Evolutionary conservation across 768 basidiomycete genomes (phyloP).

Genomic region (Austroboletus festivus): DNA sequence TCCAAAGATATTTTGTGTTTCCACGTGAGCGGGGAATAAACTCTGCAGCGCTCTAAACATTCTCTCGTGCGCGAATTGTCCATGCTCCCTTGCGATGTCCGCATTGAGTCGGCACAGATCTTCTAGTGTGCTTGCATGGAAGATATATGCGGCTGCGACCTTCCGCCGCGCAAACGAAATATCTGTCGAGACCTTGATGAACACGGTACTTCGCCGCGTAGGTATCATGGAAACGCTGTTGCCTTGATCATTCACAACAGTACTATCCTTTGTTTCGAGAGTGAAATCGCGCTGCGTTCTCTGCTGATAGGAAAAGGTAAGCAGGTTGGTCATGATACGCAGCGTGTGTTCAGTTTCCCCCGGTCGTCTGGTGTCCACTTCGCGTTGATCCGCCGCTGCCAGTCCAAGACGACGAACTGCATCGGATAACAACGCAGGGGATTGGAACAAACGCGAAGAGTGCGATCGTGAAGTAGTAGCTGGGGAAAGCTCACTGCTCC

Average conservation of each 20-base stretch:
- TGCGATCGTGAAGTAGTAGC: slow-evolving; percentile 23
- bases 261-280: slow-evolving; percentile 38
- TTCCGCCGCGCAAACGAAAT: slow-evolving; percentile 46
- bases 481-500: slow-evolving; percentile 46
- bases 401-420: slow-evolving; percentile 64
- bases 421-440: slow-evolving; percentile 69
- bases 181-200: slow-evolving; percentile 51
- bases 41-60: slow-evolving; percentile 56
- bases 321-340: slow-evolving; percentile 75
- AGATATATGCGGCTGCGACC: slow-evolving; percentile 64
- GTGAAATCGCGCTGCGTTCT: slow-evolving; percentile 37
- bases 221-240: slow-evolving; percentile 27
- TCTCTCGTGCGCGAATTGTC: slow-evolving; percentile 69
- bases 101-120: slow-evolving; percentile 62
- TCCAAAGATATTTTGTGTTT: slow-evolving; percentile 25
- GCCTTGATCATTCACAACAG: slow-evolving; percentile 13
- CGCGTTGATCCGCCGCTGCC: slow-evolving; percentile 56
- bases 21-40: slow-evolving; percentile 38
- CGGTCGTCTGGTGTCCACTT: slow-evolving; percentile 40
- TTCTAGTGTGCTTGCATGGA: slow-evolving; percentile 39
- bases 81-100: slow-evolving; percentile 50
- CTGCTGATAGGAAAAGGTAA: slow-evolving; percentile 58
- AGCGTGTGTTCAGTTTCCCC: slow-evolving; percentile 58
- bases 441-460: slow-evolving; percentile 44
- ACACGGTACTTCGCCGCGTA: slow-evolving; percentile 54